A percentile compares a stretch with the other conserved stretches of the same genome.
These are phyloP conservation scores for Acacia pycnantha DNA, from an alignment of 331 rosid species.

Conservation along the genomic window DNA sequence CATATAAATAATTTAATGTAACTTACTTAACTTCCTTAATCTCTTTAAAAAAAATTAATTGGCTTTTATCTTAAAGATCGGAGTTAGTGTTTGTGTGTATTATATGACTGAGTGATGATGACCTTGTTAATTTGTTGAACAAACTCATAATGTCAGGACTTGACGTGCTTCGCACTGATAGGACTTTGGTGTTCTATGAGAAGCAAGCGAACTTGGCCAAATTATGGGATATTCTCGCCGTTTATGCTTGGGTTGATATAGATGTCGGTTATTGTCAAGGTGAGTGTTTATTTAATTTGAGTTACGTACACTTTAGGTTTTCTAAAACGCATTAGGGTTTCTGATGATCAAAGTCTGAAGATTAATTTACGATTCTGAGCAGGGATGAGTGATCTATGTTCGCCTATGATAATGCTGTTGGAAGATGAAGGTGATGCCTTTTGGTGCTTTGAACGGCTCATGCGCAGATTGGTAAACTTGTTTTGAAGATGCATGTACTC, in stretches of 20 bases:
- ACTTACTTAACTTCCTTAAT: no score
- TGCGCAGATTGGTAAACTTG: slow-evolving; percentile 77
- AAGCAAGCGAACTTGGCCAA: slow-evolving; percentile 78
- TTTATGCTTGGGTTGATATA: slow-evolving; percentile 82
- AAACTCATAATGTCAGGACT: slow-evolving; percentile 57
- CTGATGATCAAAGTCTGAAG: background rate
- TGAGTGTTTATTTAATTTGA: background rate
- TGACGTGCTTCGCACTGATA: slow-evolving; percentile 89
- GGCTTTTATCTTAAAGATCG: no score
- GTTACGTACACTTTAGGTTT: background rate
- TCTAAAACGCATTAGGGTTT: no score
- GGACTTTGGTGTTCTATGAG: slow-evolving; percentile 85
- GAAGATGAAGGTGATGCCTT: slow-evolving; percentile 95
- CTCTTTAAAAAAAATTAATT: no score
- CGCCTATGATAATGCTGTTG: slow-evolving; percentile 94
- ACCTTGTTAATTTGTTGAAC: background rate
- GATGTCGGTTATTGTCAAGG: slow-evolving; percentile 99
- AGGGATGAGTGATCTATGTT: slow-evolving; percentile 99
- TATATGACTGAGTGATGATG: background rate
- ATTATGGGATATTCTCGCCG: slow-evolving; percentile 95
- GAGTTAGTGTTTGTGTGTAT: no score
- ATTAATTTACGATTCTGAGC: slow-evolving; percentile 24
- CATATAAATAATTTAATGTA: no score
- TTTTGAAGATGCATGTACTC: background rate
- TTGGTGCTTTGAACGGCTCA: slow-evolving; percentile 98